Percentiles rank a stretch among this genome's conserved stretches.
Conservation (phyloP, 768 basidiomycete species). For the Lyophyllum atratum region DNA sequence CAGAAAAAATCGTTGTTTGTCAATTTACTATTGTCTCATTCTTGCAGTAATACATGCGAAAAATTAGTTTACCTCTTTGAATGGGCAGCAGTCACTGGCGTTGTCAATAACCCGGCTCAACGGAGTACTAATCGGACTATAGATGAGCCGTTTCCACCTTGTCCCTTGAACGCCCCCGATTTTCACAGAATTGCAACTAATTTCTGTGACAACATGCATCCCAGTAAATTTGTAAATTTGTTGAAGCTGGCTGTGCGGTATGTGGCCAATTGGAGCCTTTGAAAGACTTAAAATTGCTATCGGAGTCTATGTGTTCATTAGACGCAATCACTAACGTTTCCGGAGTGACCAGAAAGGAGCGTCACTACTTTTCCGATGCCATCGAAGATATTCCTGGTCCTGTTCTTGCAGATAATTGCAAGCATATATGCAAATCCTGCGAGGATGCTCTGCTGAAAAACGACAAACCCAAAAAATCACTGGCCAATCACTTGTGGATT, state of each 20-base stretch:
- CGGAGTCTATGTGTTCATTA: constrained; percentile 1
- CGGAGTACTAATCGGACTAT: too few species aligned
- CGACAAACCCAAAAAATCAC: constrained; percentile 7
- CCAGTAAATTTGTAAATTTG: too few species aligned
- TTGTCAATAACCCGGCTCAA: too few species aligned
- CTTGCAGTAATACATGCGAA: too few species aligned
- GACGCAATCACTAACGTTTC: constrained; percentile 4
- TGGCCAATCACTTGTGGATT: constrained; percentile 35
- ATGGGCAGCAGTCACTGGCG: too few species aligned
- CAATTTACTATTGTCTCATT: too few species aligned
- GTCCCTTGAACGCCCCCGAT: too few species aligned
- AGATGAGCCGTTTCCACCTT: too few species aligned
- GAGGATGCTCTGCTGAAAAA: not conserved
- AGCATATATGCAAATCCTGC: constrained; percentile 11
- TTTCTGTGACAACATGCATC: too few species aligned
- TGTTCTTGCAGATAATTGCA: constrained; percentile 11
- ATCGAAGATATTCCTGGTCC: constrained; percentile 13
- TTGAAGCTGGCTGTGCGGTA: constrained; percentile 18
- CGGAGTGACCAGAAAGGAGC: not conserved
- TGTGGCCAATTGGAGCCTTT: constrained; percentile 15
- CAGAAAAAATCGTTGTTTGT: too few species aligned
- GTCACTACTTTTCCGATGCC: not conserved
- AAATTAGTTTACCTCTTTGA: too few species aligned
- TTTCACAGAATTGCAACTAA: too few species aligned
- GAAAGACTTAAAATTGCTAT: constrained; percentile 2